These are phyloP conservation scores for Yamadazyma philogaea DNA, from an alignment of 805 yeast genomes.

Conservation along the genomic window DNA sequence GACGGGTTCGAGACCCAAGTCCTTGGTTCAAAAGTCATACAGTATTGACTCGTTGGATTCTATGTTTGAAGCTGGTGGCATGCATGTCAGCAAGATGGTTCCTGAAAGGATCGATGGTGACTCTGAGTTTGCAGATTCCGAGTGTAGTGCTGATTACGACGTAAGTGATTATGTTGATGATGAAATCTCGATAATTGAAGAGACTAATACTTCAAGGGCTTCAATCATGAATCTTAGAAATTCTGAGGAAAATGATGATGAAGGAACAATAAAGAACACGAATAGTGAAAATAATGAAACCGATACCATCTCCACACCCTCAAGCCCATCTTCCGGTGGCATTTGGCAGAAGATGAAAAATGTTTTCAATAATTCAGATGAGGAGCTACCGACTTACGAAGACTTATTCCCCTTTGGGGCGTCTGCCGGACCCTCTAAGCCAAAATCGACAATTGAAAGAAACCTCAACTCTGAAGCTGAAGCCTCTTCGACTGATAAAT, in stretches of 20 bases:
- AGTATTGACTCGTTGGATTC: slow-evolving; percentile 42
- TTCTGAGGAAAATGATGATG: slow-evolving; percentile 10
- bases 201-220: background rate
- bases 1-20: slow-evolving; percentile 6
- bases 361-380: slow-evolving; percentile 34
- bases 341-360: slow-evolving; percentile 45
- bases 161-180: slow-evolving; percentile 17
- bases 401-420: slow-evolving; percentile 65
- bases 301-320: slow-evolving; percentile 2
- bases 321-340: slow-evolving; percentile 17
- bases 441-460: slow-evolving; percentile 34
- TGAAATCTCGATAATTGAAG: slow-evolving; percentile 4
- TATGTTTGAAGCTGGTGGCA: slow-evolving; percentile 34
- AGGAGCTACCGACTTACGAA: slow-evolving; percentile 63
- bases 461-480: slow-evolving; percentile 21
- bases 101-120: slow-evolving; percentile 17
- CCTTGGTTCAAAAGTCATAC: slow-evolving; percentile 25
- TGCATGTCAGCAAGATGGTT: slow-evolving; percentile 42
- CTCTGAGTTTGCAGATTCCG: slow-evolving; percentile 35
- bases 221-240: background rate
- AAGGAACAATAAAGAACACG: slow-evolving; percentile 13
- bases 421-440: slow-evolving; percentile 23
- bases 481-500: background rate
- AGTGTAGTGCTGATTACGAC: slow-evolving; percentile 22
- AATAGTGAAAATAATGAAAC: slow-evolving; percentile 16